Evolutionary conservation across 768 basidiomycete genomes (phyloP).

Genomic region (Lentinula raphanica): DNA sequence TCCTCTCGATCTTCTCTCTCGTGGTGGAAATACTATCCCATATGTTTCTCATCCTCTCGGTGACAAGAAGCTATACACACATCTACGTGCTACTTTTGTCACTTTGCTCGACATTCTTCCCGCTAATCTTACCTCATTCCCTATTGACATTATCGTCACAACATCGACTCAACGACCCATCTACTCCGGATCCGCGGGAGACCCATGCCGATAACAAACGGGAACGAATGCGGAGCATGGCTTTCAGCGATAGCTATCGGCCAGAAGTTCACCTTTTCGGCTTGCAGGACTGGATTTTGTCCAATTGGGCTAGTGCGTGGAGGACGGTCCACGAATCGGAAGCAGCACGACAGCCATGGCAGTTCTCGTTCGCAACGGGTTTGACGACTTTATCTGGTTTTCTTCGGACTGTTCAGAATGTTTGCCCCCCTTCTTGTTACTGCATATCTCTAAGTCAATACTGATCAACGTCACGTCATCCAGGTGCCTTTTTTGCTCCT

Average conservation of each 20-base stretch:
- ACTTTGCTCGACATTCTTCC: conserved; percentile 54
- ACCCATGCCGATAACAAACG: conserved; percentile 63
- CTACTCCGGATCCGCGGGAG: conserved; percentile 52
- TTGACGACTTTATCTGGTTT: conserved; percentile 59
- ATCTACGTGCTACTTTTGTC: conserved; percentile 56
- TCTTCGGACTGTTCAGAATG: conserved; percentile 64
- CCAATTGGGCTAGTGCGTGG: conserved; percentile 67
- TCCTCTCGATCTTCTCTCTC: conserved; percentile 67
- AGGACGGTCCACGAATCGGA: conserved; percentile 56
- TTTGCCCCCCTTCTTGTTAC: background rate
- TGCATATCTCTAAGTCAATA: background rate
- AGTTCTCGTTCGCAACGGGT: conserved; percentile 47
- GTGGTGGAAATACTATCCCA: conserved; percentile 70
- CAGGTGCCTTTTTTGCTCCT: conserved; percentile 75
- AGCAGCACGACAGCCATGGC: conserved; percentile 31
- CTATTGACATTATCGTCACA: conserved; percentile 34
- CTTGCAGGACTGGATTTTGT: conserved; percentile 79
- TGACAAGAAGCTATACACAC: conserved; percentile 54
- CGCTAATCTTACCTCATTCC: conserved; percentile 52
- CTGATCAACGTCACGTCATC: conserved; percentile 13
- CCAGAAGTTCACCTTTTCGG: conserved; percentile 81
- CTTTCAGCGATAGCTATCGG: conserved; percentile 70
- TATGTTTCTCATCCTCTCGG: conserved; percentile 58
- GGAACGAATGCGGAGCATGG: conserved; percentile 71
- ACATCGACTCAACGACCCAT: conserved; percentile 37